A percentile compares a stretch with the other conserved stretches of the same genome.
These are phyloP conservation scores for Mortierella polycephala DNA, from an alignment of 371 early-diverging fungal genomes.

Conservation along the genomic window DNA sequence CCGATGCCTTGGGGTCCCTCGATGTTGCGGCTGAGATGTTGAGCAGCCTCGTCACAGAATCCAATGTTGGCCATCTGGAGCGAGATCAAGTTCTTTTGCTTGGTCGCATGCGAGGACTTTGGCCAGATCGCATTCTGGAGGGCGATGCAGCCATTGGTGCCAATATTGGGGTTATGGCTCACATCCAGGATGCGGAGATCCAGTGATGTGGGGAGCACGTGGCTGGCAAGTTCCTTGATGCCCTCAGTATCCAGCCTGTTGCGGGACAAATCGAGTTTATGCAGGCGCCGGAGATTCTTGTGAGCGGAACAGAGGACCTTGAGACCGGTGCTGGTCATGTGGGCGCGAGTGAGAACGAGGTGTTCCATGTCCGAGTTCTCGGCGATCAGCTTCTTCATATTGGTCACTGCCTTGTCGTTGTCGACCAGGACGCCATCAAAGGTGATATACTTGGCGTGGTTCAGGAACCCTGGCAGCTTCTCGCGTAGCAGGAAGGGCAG, in stretches of 20 bases:
- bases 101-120: constrained; percentile 16
- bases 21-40: constrained; percentile 11
- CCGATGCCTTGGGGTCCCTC: constrained; percentile 19
- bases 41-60: constrained; percentile 39
- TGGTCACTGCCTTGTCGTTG: constrained; percentile 45
- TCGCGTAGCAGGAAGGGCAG: constrained; percentile 41
- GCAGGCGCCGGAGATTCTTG: constrained; percentile 38
- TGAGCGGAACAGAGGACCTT: constrained; percentile 37
- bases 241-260: constrained; percentile 42
- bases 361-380: constrained; percentile 46
- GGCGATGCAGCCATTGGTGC: constrained; percentile 24
- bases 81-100: constrained; percentile 17
- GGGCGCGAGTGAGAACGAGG: constrained; percentile 24
- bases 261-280: constrained; percentile 31
- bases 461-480: constrained; percentile 35
- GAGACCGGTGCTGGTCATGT: constrained; percentile 40
- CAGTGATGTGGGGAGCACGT: constrained; percentile 28
- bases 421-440: constrained; percentile 49
- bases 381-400: constrained; percentile 49
- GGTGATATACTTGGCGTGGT: constrained; percentile 28
- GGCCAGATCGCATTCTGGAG: constrained; percentile 44
- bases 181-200: constrained; percentile 34
- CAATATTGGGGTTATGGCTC: constrained; percentile 43
- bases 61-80: constrained; percentile 42
- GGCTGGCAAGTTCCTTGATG: constrained; percentile 30